Evolutionary conservation across 768 basidiomycete species (phyloP).

Genomic region (Termitomyces heimii): DNA sequence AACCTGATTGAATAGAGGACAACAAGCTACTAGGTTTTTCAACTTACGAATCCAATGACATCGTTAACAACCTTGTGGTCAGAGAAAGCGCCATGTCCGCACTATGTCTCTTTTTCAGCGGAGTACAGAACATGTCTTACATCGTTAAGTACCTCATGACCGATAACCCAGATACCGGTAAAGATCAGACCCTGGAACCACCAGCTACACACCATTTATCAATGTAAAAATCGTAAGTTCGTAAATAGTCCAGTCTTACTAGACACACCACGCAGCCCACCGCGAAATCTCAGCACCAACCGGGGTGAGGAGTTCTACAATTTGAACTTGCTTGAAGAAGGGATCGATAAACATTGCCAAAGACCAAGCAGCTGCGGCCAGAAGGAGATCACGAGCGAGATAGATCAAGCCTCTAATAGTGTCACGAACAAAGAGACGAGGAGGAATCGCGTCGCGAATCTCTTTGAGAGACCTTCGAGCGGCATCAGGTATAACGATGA

Average conservation of each 20-base stretch:
- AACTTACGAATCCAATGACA: constrained; percentile 42
- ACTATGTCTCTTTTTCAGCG: constrained; percentile 23
- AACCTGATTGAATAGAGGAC: neutral
- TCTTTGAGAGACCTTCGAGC: constrained; percentile 38
- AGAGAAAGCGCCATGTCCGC: constrained; percentile 54
- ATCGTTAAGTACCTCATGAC: constrained; percentile 37
- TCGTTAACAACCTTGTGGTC: constrained; percentile 42
- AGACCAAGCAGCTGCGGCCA: constrained; percentile 38
- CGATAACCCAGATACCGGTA: constrained; percentile 55
- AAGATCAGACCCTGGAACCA: constrained; percentile 57
- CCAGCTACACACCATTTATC: constrained; percentile 31
- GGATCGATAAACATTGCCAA: constrained; percentile 39
- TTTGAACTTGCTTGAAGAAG: constrained; percentile 23
- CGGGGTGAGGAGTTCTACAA: constrained; percentile 21
- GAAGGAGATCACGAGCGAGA: constrained; percentile 38
- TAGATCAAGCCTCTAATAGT: constrained; percentile 34
- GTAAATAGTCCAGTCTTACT: constrained; percentile 26
- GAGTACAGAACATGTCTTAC: neutral
- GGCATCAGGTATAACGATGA: neutral
- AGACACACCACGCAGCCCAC: constrained; percentile 39
- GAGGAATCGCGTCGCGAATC: constrained; percentile 44
- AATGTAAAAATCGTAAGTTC: neutral
- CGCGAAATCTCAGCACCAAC: constrained; percentile 29
- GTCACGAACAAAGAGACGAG: constrained; percentile 37
- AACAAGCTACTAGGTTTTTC: constrained; percentile 8